Evolutionary conservation across 2,329 filamentous ascomycete genomes (phyloP).

Genomic region (Neopestalotiopsis rosae): DNA sequence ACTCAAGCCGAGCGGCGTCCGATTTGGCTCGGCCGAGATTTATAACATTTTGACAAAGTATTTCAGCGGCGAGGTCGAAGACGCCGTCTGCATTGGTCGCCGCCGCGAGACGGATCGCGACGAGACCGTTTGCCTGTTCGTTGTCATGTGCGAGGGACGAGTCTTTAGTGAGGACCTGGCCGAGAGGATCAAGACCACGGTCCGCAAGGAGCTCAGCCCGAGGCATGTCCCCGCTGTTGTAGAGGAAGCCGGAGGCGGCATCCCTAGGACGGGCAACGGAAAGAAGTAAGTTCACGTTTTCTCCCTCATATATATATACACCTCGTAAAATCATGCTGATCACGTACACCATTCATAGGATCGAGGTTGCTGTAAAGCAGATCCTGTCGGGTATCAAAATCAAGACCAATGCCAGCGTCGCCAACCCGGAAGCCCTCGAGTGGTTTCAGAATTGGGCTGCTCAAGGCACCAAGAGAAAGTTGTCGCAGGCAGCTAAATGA

Average conservation of each 20-base stretch:
- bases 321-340: constrained; percentile 7
- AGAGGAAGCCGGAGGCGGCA: constrained; percentile 78
- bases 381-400: constrained; percentile 87
- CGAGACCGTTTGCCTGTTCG: constrained; percentile 87
- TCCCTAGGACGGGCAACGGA: constrained; percentile 90
- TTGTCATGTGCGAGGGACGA: constrained; percentile 72
- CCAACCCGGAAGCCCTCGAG: constrained; percentile 84
- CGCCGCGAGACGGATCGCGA: constrained; percentile 74
- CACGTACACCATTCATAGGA: constrained; percentile 50
- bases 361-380: constrained; percentile 96
- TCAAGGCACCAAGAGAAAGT: constrained; percentile 8
- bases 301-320: neutral
- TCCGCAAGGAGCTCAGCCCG: constrained; percentile 81
- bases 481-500: constrained; percentile 1
- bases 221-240: constrained; percentile 87
- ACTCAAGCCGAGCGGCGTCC: constrained; percentile 87
- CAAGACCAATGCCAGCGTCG: constrained; percentile 91
- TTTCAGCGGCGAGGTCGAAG: constrained; percentile 79
- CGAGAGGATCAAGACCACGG: constrained; percentile 66
- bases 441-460: constrained; percentile 84
- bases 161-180: constrained; percentile 66
- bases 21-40: constrained; percentile 94
- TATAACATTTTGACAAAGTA: constrained; percentile 91
- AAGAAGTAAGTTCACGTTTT: constrained; percentile 74
- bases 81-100: constrained; percentile 86